These are phyloP conservation scores for Daedaleopsis sinensis DNA, from an alignment of 768 basidiomycete genomes.

Conservation along the genomic window DNA sequence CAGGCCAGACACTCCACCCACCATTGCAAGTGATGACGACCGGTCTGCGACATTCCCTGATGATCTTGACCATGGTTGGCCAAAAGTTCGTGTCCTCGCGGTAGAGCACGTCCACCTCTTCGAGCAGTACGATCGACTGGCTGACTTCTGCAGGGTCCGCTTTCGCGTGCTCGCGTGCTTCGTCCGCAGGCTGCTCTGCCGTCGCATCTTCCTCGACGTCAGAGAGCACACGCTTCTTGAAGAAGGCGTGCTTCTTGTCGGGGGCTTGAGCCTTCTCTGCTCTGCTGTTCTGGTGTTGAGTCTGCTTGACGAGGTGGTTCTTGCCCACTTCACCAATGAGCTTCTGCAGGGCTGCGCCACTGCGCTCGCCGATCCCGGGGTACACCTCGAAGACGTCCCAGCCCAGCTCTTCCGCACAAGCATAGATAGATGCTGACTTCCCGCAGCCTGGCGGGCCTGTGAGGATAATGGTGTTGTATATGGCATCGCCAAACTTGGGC, in stretches of 20 bases:
- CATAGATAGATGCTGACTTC: constrained; percentile 92
- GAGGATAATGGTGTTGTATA: constrained; percentile 89
- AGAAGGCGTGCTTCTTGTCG: constrained; percentile 8
- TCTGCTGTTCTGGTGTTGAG: constrained; percentile 21
- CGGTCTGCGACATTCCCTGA: constrained; percentile 82
- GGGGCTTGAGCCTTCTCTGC: background rate
- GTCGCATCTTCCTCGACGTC: constrained; percentile 21
- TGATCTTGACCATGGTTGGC: constrained; percentile 79
- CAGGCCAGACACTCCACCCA: constrained; percentile 40
- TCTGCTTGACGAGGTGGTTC: constrained; percentile 61
- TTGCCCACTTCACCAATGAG: constrained; percentile 92
- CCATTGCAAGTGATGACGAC: constrained; percentile 97
- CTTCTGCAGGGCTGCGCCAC: constrained; percentile 72
- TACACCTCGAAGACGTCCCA: constrained; percentile 98
- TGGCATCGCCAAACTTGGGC: constrained; percentile 42
- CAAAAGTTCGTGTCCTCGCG: constrained; percentile 87
- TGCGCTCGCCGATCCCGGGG: constrained; percentile 91
- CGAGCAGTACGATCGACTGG: constrained; percentile 89
- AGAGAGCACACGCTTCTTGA: constrained; percentile 21
- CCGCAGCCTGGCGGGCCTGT: constrained; percentile 83
- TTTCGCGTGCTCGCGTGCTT: background rate
- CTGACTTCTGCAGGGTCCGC: constrained; percentile 39
- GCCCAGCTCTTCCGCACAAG: constrained; percentile 89
- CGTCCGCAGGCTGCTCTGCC: background rate
- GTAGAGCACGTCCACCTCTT: constrained; percentile 95